Base-by-base conservation (phyloP, 139 green algal genomes). In the Auxenochlorella pyrenoidosa region DNA sequence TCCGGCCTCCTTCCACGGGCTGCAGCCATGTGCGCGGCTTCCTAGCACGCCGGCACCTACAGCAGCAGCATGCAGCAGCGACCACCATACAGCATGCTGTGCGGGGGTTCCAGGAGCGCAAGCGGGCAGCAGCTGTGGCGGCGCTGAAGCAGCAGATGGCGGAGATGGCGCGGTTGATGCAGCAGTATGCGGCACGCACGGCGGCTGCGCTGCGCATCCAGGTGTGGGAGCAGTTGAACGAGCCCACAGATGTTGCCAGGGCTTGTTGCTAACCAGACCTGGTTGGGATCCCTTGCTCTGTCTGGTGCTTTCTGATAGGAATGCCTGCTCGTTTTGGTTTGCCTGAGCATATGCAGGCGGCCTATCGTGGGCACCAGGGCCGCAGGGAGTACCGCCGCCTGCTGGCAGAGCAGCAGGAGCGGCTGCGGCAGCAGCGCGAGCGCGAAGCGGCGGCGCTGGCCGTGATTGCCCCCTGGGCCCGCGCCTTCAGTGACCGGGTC, bases 81-180 rank as follows among this genome's bases (percentile, higher is more conserved):
- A 58, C 82, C 0, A 54, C 60, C 47, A 88, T 95, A 28, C 93
- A 96, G 89, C 60, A 77, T 3, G 34, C 65, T 13, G 82, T 92
- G 40, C 90, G 93, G 78, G 86, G 79, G 60, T 91, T 87, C 83
- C 82, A 88, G 26, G 92, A 77, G 18, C 86, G 88, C 4, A 59
- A 79, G 85, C 82, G 66, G 43, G 86, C 84, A 2, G 65, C 44
- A 5, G 68, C 86, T 1, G 54, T 85, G n/a, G 44, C 40, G 3
- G 68, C 68, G 26, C 43, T 87, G n/a, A 87, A 77, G 38, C 77
- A 43, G 54, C 71, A 86, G 71, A 90, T 91, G 85, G 34, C 85
- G 72, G 59, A 88, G 58, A 79, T 94, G 87, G 89, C 85, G 13
- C 16, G 34, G 5, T 70, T 86, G 30, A 88, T 94, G 91, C 63